These are phyloP conservation scores for Candida gigantensis DNA, from an alignment of 1,139 yeast species.

Conservation along the genomic window DNA sequence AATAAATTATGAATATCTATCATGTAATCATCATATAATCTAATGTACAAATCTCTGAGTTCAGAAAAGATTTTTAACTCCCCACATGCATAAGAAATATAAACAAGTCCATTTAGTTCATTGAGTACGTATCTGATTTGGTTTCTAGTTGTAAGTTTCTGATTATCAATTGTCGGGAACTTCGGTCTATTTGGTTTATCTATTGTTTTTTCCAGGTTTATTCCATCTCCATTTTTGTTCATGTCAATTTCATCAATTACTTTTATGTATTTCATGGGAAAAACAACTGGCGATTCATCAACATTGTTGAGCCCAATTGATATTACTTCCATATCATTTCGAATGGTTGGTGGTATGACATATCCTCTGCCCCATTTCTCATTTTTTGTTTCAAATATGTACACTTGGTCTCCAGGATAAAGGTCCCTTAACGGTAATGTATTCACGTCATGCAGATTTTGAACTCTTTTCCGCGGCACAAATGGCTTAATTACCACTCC, in stretches of 20 bases:
- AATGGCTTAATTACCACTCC: constrained; percentile 63
- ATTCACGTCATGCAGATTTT: constrained; percentile 32
- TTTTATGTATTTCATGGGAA: constrained; percentile 58
- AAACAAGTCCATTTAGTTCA: constrained; percentile 63
- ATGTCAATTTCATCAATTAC: constrained; percentile 34
- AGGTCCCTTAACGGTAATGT: constrained; percentile 51
- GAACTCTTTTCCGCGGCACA: constrained; percentile 55
- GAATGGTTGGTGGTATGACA: constrained; percentile 60
- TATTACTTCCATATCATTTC: constrained; percentile 65
- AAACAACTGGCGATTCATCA: constrained; percentile 47
- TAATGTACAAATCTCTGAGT: constrained; percentile 52
- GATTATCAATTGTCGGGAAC: constrained; percentile 37
- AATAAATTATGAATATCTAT: constrained; percentile 56
- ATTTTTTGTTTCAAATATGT: constrained; percentile 66
- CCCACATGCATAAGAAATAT: constrained; percentile 69
- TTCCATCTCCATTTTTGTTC: constrained; percentile 27
- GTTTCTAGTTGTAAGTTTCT: constrained; percentile 39
- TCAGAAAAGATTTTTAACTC: constrained; percentile 62
- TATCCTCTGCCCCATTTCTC: constrained; percentile 83
- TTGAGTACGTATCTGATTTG: constrained; percentile 61
- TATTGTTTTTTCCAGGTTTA: constrained; percentile 11
- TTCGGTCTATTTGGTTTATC: constrained; percentile 47
- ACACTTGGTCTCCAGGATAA: constrained; percentile 81
- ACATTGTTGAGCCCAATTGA: constrained; percentile 62
- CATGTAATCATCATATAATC: constrained; percentile 64